Evolutionary conservation across 129 eudicot species (phyloP).

Genomic region (Artemisia argyi): DNA sequence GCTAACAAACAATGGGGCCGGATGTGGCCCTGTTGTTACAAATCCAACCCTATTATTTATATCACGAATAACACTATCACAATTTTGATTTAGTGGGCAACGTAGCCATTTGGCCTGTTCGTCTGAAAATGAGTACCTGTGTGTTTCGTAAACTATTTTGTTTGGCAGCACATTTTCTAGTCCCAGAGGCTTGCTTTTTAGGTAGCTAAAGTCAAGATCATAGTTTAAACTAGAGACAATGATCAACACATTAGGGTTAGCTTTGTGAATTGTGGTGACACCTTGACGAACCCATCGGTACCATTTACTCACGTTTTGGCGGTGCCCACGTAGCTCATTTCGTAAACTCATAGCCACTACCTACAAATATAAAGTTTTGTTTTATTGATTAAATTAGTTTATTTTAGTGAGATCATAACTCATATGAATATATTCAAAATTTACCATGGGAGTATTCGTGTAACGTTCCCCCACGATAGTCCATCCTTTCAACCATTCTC

Average conservation of each 20-base stretch:
- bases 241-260: slow-evolving; percentile 49
- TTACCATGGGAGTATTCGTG: slow-evolving; percentile 39
- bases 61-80: slow-evolving; percentile 23
- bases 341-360: slow-evolving; percentile 76
- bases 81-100: slow-evolving; percentile 30
- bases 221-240: slow-evolving; percentile 54
- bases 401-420: background rate
- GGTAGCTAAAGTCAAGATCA: slow-evolving; percentile 32
- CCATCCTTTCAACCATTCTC: slow-evolving; percentile 49
- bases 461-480: slow-evolving; percentile 40
- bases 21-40: slow-evolving; percentile 26
- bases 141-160: slow-evolving; percentile 59
- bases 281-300: slow-evolving; percentile 45
- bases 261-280: slow-evolving; percentile 47
- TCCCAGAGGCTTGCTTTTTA: slow-evolving; percentile 37
- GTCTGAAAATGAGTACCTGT: slow-evolving; percentile 46
- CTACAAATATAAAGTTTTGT: slow-evolving; percentile 26
- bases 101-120: slow-evolving; percentile 28
- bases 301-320: slow-evolving; percentile 50
- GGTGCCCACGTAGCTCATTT: slow-evolving; percentile 67
- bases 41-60: slow-evolving; percentile 27
- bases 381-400: background rate
- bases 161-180: slow-evolving; percentile 12
- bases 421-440: background rate
- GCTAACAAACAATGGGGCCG: slow-evolving; percentile 38